Evolutionary conservation across 2,329 filamentous ascomycete genomes (phyloP), one percentile per base, ranked within the genome.

Genomic region (Helotiales sp.): DNA sequence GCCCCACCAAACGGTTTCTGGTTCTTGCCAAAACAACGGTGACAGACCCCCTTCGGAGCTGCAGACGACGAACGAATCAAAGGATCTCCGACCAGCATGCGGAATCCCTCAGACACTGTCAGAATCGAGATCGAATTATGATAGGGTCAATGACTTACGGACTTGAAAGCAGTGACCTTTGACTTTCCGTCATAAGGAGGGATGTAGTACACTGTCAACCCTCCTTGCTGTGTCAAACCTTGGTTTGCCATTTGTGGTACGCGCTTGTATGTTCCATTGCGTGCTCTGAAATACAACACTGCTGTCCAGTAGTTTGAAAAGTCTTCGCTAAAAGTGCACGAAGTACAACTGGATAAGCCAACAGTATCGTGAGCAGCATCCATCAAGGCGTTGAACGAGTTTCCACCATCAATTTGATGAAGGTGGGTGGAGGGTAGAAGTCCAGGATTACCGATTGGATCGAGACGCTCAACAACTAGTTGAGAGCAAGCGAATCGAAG

Each of bases 41-140:
- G 87, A 61, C 80, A 84, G 50, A 89, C 82, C 26, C 85, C 87
- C 37, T 74, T 73, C 59, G 85, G 80, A 61, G 80, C 79, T 32
- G 76, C 71, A 52, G 80, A 80, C 72, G 76, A 77, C 37, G 74
- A 80, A 17, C 78, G 74, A 43, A 76, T 79, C 40, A 75, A 71
- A 8, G 78, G 76, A 57, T 82, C 78, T 34, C 81, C 82, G 34
- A 81, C 76, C 34, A 82, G 77, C 81, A 82, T 82, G 26, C 81
- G 78, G 74, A 83, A 83, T 1, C 80, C 81, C 68, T 82, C 2
- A 43, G 34, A 40, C 8, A n/a, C n/a, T 20, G 24, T 37, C 34
- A 57, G 28, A 22, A n/a, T n/a, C n/a, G n/a, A n/a, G n/a, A n/a
- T n/a, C n/a, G n/a, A n/a, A n/a, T n/a, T n/a, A n/a, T n/a, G n/a